phyloP scores from a whole-genome alignment of 306 rosid genomes.

The Quercus aquifolioides region DNA sequence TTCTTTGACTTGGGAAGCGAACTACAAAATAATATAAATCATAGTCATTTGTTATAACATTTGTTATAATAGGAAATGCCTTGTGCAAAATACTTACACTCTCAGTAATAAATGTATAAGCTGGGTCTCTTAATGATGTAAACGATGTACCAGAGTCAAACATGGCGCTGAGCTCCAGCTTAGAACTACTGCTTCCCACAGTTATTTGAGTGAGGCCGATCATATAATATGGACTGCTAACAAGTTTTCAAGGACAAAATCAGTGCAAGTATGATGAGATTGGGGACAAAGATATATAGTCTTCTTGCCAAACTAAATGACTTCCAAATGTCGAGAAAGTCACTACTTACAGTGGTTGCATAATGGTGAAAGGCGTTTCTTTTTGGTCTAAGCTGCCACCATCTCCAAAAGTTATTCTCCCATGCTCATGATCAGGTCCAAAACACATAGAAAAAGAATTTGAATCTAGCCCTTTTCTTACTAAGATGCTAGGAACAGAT shows the following conservation, averaged over 20 bases:
- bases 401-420: conserved; percentile 89
- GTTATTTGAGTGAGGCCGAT: conserved; percentile 60
- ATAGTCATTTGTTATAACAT: not conserved
- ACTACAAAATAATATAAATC: conserved; percentile 43
- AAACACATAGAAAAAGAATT: conserved; percentile 96
- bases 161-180: conserved; percentile 54
- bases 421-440: conserved; percentile 44
- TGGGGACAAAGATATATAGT: not conserved
- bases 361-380: conserved; percentile 65
- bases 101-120: conserved; percentile 51
- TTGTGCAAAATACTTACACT: conserved; percentile 45
- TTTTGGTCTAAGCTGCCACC: conserved; percentile 53
- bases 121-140: conserved; percentile 67
- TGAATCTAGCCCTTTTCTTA: conserved; percentile 47
- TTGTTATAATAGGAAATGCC: not conserved
- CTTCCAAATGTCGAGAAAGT: not conserved
- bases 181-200: conserved; percentile 34
- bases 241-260: conserved; percentile 16
- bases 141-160: conserved; percentile 89
- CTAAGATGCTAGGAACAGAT: conserved; percentile 84
- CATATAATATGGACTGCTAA: conserved; percentile 64
- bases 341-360: conserved; percentile 43
- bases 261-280: conserved; percentile 12
- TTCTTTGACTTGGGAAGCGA: conserved; percentile 34
- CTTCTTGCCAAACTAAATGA: not conserved